Evolutionary conservation across 2,329 filamentous ascomycete genomes (phyloP).

Genomic region (Lomentospora prolificans): DNA sequence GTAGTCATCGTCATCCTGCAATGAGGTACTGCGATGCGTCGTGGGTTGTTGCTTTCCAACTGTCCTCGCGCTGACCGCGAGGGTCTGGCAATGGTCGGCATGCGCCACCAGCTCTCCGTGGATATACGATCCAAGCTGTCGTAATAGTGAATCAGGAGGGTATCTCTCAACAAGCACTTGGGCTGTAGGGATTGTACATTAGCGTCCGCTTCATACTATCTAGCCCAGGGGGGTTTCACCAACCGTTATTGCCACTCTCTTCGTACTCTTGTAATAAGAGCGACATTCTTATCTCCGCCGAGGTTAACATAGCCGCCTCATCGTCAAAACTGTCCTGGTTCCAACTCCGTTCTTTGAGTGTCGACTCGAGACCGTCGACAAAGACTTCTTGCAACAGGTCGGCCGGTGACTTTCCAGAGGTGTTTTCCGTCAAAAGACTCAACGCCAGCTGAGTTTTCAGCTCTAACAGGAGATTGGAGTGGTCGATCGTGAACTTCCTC

Average conservation of each 20-base stretch:
- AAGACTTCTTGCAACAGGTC: slow-evolving; percentile 48
- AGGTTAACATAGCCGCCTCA: slow-evolving; percentile 24
- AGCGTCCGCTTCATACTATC: not conserved
- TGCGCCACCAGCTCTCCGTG: slow-evolving; percentile 20
- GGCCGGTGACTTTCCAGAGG: slow-evolving; percentile 38
- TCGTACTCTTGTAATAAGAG: slow-evolving; percentile 21
- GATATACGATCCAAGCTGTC: slow-evolving; percentile 21
- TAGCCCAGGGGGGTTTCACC: slow-evolving; percentile 13
- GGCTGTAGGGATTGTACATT: slow-evolving; percentile 13
- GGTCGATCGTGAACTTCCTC: slow-evolving; percentile 26
- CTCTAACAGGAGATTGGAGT: slow-evolving; percentile 33
- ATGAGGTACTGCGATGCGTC: not conserved
- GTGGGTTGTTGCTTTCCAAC: not conserved
- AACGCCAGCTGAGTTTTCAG: slow-evolving; percentile 44
- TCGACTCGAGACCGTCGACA: slow-evolving; percentile 43
- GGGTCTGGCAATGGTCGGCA: slow-evolving; percentile 21
- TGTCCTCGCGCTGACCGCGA: slow-evolving; percentile 1
- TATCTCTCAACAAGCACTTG: slow-evolving; percentile 27
- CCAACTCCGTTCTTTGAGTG: slow-evolving; percentile 25
- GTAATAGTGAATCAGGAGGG: slow-evolving; percentile 25
- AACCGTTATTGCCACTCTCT: slow-evolving; percentile 16
- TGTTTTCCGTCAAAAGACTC: slow-evolving; percentile 37
- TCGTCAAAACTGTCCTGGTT: slow-evolving; percentile 22
- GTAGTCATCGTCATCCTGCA: slow-evolving; percentile 8
- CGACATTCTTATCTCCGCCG: slow-evolving; percentile 23